phyloP scores from a whole-genome alignment of 2,329 filamentous ascomycete species.

The Pseudopithomyces chartarum region DNA sequence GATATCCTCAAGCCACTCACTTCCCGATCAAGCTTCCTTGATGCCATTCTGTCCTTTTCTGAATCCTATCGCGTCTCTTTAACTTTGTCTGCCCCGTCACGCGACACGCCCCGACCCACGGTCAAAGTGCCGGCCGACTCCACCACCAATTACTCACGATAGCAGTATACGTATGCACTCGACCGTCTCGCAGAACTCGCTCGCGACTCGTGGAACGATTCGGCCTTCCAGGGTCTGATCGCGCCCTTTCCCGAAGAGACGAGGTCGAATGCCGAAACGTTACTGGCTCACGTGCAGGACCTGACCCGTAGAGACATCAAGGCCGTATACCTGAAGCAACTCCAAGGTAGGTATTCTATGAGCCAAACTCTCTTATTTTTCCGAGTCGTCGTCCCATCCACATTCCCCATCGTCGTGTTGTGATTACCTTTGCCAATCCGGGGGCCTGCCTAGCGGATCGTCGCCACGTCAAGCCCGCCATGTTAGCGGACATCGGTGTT shows the following conservation, averaged over 20 bases:
- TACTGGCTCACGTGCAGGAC: constrained; percentile 71
- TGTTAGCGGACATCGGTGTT: constrained; percentile 23
- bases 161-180: constrained; percentile 78
- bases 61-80: constrained; percentile 22
- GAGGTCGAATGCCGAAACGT: constrained; percentile 61
- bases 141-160: constrained; percentile 33
- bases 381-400: constrained; percentile 17
- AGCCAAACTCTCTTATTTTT: constrained; percentile 12
- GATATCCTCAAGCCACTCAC: constrained; percentile 33
- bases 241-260: constrained; percentile 72
- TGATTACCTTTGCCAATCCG: constrained; percentile 8
- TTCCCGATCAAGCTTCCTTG: constrained; percentile 23
- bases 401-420: constrained; percentile 10
- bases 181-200: constrained; percentile 68
- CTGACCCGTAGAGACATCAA: constrained; percentile 76
- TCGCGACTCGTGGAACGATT: constrained; percentile 68
- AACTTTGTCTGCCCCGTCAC: constrained; percentile 34
- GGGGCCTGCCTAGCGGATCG: constrained; percentile 19
- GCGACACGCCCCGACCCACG: constrained; percentile 26
- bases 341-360: constrained; percentile 58
- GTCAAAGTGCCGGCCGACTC: constrained; percentile 19
- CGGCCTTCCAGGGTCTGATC: constrained; percentile 69
- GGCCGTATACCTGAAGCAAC: constrained; percentile 74
- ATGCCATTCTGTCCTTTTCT: constrained; percentile 19
- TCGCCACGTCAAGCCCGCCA: constrained; percentile 27